phyloP scores from a whole-genome alignment of 805 yeast genomes.

The Myxozyma sirexii region DNA sequence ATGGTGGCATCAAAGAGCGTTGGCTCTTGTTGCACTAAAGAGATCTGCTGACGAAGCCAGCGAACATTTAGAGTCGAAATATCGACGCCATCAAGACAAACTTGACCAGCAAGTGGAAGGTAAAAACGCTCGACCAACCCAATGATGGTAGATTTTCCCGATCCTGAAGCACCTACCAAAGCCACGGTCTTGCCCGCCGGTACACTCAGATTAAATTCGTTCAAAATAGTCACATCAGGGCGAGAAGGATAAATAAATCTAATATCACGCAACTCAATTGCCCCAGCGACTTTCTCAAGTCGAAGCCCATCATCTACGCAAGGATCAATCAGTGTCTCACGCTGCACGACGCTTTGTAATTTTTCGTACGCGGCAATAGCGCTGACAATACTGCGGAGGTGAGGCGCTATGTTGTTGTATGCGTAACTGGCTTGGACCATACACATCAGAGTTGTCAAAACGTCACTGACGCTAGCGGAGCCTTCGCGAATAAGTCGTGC shows the following conservation, averaged over 20 bases:
- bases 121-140: conserved; percentile 62
- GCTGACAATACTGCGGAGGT: conserved; percentile 43
- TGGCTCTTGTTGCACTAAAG: conserved; percentile 65
- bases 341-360: conserved; percentile 47
- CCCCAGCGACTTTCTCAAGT: conserved; percentile 44
- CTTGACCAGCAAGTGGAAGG: conserved; percentile 54
- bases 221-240: conserved; percentile 38
- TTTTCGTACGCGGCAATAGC: conserved; percentile 48
- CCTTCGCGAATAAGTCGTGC: conserved; percentile 36
- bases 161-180: conserved; percentile 82
- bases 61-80: conserved; percentile 56
- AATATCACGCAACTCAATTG: conserved; percentile 37
- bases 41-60: conserved; percentile 55
- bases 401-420: conserved; percentile 47
- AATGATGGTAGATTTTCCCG: conserved; percentile 49
- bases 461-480: conserved; percentile 24
- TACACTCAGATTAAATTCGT: conserved; percentile 39
- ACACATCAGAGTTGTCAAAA: conserved; percentile 38
- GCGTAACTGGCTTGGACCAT: conserved; percentile 44
- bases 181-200: conserved; percentile 87
- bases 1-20: conserved; percentile 67
- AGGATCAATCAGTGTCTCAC: conserved; percentile 46
- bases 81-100: conserved; percentile 53
- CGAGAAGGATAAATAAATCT: conserved; percentile 41
- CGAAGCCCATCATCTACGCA: conserved; percentile 33